Evolutionary conservation across 2,329 filamentous ascomycete genomes (phyloP), one percentile per base, ranked within the genome.

Genomic region (Ceratocystiopsis sp.): DNA sequence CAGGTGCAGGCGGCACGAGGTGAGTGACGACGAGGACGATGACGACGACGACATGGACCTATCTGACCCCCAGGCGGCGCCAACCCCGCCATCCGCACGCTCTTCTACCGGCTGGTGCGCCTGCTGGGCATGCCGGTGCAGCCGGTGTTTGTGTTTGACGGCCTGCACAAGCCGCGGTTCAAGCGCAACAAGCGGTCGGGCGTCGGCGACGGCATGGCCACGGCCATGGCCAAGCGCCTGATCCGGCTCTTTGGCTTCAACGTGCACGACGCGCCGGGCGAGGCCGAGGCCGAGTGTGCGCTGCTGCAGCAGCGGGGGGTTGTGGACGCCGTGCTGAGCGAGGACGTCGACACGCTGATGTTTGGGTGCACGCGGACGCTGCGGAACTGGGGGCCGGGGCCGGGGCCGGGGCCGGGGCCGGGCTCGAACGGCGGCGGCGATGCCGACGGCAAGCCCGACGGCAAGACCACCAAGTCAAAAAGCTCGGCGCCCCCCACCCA

Each of bases 331-430:
- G 91, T 96, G 2, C 67, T 98, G 52, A 95, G 84, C 58, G 87
- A 98, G 58, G 91, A 98, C 65, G 86, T 95, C 37, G 91, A 98
- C 57, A 91, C 89, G 2, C 73, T 96, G 53, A 96, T 96, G 89
- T 96, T 96, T 62, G 91, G 91, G 1, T 91, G 85, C 49, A 78
- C 73, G 0, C 62, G 75, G 35, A 89, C 82, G 0, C 62, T 95
- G 37, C 73, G 85, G 41, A 89, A 85, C 53, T 95, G 84, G 78
- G 21, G 21, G 21, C 21, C 21, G 21, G 21, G 21, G n/a, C n/a
- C n/a, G n/a, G n/a, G n/a, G n/a, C n/a, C n/a, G n/a, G n/a, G n/a
- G n/a, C n/a, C n/a, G n/a, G n/a, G n/a, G n/a, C n/a, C n/a, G n/a
- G n/a, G n/a, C n/a, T 83, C 83, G 0, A 71, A 82, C 55, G 42